phyloP scores from a whole-genome alignment of 257 asterid genomes.

The Solanum pimpinellifolium region DNA sequence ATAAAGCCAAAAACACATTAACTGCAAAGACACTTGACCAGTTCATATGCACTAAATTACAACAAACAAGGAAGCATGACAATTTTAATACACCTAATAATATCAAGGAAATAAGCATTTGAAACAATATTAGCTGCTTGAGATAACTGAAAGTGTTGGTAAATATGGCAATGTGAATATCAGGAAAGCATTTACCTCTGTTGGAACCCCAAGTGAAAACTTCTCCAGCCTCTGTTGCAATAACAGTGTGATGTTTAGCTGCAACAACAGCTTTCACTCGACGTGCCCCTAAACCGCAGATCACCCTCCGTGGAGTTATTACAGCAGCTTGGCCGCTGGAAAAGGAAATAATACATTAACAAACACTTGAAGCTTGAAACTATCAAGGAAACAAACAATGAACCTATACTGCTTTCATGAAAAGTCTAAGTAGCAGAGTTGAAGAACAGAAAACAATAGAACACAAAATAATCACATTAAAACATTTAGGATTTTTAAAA shows the following conservation, averaged over 20 bases:
- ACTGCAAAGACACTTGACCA: background rate
- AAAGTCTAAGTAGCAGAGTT: background rate
- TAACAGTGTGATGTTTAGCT: conserved; percentile 97
- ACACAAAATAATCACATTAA: background rate
- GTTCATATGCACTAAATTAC: background rate
- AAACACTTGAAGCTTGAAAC: background rate
- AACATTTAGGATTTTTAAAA: background rate
- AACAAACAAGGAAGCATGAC: background rate
- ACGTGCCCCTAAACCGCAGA: conserved; percentile 85
- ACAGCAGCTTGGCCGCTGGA: conserved; percentile 99
- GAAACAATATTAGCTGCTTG: background rate
- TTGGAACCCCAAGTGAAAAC: conserved; percentile 99
- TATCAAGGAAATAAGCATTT: background rate
- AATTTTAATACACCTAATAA: background rate
- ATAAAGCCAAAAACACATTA: background rate
- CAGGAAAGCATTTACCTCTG: conserved; percentile 49
- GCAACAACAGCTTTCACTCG: conserved; percentile 86
- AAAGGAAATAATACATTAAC: background rate
- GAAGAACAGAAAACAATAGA: background rate
- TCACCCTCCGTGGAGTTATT: conserved; percentile 93
- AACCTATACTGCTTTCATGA: background rate
- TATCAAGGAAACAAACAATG: background rate
- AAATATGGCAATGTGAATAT: background rate
- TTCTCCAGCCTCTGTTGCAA: conserved; percentile 89
- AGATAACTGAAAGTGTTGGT: background rate